Conservation (phyloP, 257 asterid species). For the Fraxinus excelsior region DNA sequence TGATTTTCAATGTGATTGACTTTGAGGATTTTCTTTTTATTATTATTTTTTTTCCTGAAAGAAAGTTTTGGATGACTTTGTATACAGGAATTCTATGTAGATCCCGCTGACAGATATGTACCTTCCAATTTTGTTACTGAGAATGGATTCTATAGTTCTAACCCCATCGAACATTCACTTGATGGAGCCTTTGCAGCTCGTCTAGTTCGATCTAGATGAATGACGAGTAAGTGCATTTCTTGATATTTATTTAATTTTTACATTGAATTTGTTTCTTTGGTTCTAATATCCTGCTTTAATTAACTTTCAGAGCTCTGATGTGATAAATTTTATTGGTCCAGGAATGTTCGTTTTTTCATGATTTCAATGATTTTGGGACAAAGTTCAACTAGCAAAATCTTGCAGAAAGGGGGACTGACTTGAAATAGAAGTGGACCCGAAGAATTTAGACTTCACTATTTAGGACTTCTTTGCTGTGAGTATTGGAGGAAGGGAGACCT, state of each 20-base stretch:
- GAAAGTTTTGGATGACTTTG: slow-evolving; percentile 2
- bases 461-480: neutral
- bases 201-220: slow-evolving; percentile 50
- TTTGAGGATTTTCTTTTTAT: neutral
- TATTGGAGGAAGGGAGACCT: neutral
- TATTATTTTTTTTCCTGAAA: slow-evolving; percentile 4
- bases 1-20: neutral
- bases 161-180: slow-evolving; percentile 72
- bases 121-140: slow-evolving; percentile 51
- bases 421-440: neutral
- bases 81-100: slow-evolving; percentile 70
- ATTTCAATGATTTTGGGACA: neutral
- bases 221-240: slow-evolving; percentile 13
- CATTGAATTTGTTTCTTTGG: neutral
- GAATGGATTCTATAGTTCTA: slow-evolving; percentile 68
- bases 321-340: neutral
- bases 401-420: neutral
- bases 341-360: neutral
- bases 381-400: no score
- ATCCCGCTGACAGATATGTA: slow-evolving; percentile 60
- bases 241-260: neutral
- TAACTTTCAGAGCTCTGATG: neutral
- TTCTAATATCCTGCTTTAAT: slow-evolving; percentile 1
- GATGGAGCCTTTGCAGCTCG: slow-evolving; percentile 99
- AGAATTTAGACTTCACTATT: neutral